phyloP scores from a whole-genome alignment of 2,329 filamentous ascomycete genomes.

The Penicillium sclerotiorum region DNA sequence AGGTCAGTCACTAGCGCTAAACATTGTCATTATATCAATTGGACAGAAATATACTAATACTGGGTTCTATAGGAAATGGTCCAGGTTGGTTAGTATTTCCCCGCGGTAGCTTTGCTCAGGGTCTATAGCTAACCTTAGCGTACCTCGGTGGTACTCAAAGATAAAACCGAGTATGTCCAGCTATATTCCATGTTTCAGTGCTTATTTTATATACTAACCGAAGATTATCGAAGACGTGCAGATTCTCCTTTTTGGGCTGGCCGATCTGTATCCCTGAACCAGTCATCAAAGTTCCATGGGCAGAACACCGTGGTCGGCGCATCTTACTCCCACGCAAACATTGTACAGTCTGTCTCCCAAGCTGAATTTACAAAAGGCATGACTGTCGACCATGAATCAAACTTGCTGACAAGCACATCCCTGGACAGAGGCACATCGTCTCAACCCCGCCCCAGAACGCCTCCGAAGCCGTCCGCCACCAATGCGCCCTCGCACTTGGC shows the following conservation, averaged over 20 bases:
- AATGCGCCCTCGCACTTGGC: conserved; percentile 55
- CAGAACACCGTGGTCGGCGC: conserved; percentile 82
- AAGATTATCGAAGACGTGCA: conserved; percentile 60
- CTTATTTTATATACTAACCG: not conserved
- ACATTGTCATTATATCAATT: no score
- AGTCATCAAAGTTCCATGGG: conserved; percentile 62
- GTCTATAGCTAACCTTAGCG: conserved; percentile 33
- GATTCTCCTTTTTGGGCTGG: conserved; percentile 86
- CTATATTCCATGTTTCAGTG: not conserved
- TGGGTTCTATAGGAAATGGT: conserved; percentile 82
- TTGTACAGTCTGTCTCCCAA: conserved; percentile 68
- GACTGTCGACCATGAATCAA: conserved; percentile 3
- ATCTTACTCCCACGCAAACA: conserved; percentile 93
- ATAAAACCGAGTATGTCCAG: conserved; percentile 27
- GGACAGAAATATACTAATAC: not conserved
- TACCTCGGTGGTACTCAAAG: conserved; percentile 7
- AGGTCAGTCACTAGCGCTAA: conserved; percentile 66
- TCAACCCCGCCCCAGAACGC: conserved; percentile 69
- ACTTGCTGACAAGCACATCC: conserved; percentile 10
- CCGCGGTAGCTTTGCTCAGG: conserved; percentile 31
- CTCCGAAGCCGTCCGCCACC: conserved; percentile 62
- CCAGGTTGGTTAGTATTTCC: conserved; percentile 84
- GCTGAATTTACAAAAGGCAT: conserved; percentile 25
- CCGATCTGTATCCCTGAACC: conserved; percentile 56
- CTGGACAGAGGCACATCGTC: conserved; percentile 19